Evolutionary conservation across 495 filamentous ascomycete genomes (phyloP), one percentile per base, ranked within the genome.

Genomic region (Lasiosphaeria miniovina): DNA sequence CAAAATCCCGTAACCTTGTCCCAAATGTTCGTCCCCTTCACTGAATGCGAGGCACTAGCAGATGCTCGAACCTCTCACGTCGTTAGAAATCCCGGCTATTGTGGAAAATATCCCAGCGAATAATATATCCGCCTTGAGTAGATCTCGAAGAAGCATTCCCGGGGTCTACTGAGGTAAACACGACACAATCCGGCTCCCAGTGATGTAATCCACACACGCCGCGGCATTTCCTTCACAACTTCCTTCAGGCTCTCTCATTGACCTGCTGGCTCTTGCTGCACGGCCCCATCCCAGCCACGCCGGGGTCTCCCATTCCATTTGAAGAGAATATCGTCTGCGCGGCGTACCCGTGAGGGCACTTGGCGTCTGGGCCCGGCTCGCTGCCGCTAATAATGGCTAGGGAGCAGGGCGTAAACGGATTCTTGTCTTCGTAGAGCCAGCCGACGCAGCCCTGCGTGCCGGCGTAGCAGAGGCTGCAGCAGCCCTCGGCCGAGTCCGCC

Each of bases 371-470:
- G 7, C 58, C 43, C 9, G 32, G 6, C 6, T 34, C 31, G 8
- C 38, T 24, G 1, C 24, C n/a, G 12, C 2, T 50, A 7, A 65
- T 36, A 4, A 64, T 43, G 51, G 65, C 32, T 50, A 57, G 58
- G 32, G 62, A 56, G 54, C 69, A 72, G 0, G 69, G 68, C 34
- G 68, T 72, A 48, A 55, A 70, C 0, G 24, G 1, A 6, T 49
- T 57, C 0, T 3, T 12, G 5, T 17, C 45, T 24, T 64, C 45
- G 56, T 55, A 68, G 17, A 68, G 5, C 69, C 69, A 72, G 43
- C 62, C 68, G 6, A 61, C 64, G 53, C 69, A 72, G 35, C 61
- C 58, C 3, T 36, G 14, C 6, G 17, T 14, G 24, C 33, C 40
- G 7, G 11, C 24, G 34, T 48, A 54, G 55, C 69, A 70, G 0